Percentiles rank a stretch among this genome's conserved stretches.
Conservation (phyloP, 352 stramenopile species). For the Phytophthora melonis region DNA sequence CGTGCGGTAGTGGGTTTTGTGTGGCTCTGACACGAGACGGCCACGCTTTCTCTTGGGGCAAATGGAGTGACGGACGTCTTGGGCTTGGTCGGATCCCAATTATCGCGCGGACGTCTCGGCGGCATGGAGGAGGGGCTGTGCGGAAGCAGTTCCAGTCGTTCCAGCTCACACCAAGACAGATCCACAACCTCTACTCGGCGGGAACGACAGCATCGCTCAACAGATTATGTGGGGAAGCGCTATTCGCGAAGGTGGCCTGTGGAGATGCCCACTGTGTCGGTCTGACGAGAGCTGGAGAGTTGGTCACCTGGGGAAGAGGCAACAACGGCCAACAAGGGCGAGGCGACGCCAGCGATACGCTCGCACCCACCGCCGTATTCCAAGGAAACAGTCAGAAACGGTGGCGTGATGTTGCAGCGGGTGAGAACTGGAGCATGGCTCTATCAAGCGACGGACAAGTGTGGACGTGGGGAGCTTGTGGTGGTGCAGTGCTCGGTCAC, state of each 20-base stretch:
- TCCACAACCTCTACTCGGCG: slow-evolving; percentile 8
- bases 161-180: slow-evolving; percentile 50
- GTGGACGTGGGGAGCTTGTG: slow-evolving; percentile 84
- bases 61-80: slow-evolving; percentile 77
- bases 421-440: slow-evolving; percentile 84
- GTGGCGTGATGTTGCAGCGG: slow-evolving; percentile 66
- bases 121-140: slow-evolving; percentile 36
- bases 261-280: slow-evolving; percentile 85
- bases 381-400: slow-evolving; percentile 12
- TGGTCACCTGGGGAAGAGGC: slow-evolving; percentile 86
- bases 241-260: slow-evolving; percentile 60
- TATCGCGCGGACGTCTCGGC: slow-evolving; percentile 48
- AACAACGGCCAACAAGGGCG: slow-evolving; percentile 84
- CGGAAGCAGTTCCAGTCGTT: slow-evolving; percentile 72
- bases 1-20: slow-evolving; percentile 84
- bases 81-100: slow-evolving; percentile 72
- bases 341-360: slow-evolving; percentile 48
- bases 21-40: slow-evolving; percentile 67
- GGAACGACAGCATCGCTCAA: background rate
- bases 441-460: slow-evolving; percentile 70
- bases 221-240: background rate
- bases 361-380: slow-evolving; percentile 35
- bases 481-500: slow-evolving; percentile 72
- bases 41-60: slow-evolving; percentile 83
- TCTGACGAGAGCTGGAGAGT: slow-evolving; percentile 54